phyloP scores from a whole-genome alignment of 208 protist species.

The Entamoeba dispar region DNA sequence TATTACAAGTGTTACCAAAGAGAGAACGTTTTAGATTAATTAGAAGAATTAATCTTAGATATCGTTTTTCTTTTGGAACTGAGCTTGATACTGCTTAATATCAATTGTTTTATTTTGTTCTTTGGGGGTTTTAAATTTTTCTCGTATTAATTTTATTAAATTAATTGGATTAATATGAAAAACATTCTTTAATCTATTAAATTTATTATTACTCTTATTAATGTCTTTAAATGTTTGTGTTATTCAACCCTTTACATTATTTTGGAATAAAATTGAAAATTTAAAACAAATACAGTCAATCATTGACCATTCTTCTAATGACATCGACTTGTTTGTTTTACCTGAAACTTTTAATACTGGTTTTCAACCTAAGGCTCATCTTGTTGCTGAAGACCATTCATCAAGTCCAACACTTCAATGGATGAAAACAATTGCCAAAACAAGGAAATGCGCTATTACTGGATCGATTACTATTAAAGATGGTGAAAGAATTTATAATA shows the following conservation, averaged over 20 bases:
- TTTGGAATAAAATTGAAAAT: too few relatives aligned
- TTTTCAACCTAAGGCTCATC: background rate
- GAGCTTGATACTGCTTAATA: background rate
- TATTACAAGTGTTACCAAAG: background rate
- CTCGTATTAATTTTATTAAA: too few relatives aligned
- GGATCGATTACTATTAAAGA: background rate
- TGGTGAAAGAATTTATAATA: background rate
- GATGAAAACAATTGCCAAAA: background rate
- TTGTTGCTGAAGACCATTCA: background rate
- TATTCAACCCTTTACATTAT: too few relatives aligned
- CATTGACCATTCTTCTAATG: too few relatives aligned
- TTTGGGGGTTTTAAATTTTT: background rate
- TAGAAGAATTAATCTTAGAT: background rate
- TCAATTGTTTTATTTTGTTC: background rate
- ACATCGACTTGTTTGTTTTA: background rate
- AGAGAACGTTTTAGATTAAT: background rate
- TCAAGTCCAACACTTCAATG: background rate
- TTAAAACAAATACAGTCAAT: too few relatives aligned
- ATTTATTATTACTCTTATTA: too few relatives aligned
- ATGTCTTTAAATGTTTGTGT: too few relatives aligned
- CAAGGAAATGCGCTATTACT: background rate
- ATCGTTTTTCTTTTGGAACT: background rate
- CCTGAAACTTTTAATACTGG: background rate
- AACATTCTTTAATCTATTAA: too few relatives aligned
- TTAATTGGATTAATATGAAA: too few relatives aligned